phyloP scores from a whole-genome alignment of 1,284 basidiomycete species.

The Vanrija humicola region DNA sequence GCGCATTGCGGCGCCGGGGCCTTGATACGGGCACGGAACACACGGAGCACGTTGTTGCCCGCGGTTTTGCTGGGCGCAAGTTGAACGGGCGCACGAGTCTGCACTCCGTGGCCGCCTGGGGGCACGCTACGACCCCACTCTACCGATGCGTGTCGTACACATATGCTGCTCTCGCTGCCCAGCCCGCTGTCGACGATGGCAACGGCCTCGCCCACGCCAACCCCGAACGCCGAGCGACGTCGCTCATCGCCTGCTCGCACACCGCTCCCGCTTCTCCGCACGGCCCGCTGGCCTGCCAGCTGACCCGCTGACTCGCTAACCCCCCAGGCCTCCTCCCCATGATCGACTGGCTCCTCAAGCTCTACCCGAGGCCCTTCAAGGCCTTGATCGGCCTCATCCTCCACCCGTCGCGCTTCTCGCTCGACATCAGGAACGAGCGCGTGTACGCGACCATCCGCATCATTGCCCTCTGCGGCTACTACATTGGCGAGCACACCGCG shows the following conservation, averaged over 20 bases:
- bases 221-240: neutral
- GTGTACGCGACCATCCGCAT: slow-evolving; percentile 38
- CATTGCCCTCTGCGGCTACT: slow-evolving; percentile 37
- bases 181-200: too few species aligned
- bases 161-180: neutral
- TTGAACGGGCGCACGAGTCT: neutral
- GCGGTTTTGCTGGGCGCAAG: neutral
- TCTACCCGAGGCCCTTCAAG: slow-evolving; percentile 34
- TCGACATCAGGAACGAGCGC: slow-evolving; percentile 21
- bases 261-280: neutral
- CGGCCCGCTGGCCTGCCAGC: neutral
- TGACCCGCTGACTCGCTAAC: neutral
- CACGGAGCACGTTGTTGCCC: neutral
- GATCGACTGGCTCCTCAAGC: slow-evolving; percentile 32
- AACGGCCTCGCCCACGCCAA: neutral
- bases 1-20: neutral
- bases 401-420: slow-evolving; percentile 11
- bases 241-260: neutral
- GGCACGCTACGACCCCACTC: neutral
- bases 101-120: neutral
- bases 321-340: slow-evolving; percentile 37
- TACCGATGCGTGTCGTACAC: too few species aligned
- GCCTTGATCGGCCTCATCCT: slow-evolving; percentile 21
- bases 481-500: slow-evolving; percentile 43
- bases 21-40: neutral